These are phyloP conservation scores for Glycine soja DNA, from an alignment of 306 rosid genomes.

Conservation along the genomic window DNA sequence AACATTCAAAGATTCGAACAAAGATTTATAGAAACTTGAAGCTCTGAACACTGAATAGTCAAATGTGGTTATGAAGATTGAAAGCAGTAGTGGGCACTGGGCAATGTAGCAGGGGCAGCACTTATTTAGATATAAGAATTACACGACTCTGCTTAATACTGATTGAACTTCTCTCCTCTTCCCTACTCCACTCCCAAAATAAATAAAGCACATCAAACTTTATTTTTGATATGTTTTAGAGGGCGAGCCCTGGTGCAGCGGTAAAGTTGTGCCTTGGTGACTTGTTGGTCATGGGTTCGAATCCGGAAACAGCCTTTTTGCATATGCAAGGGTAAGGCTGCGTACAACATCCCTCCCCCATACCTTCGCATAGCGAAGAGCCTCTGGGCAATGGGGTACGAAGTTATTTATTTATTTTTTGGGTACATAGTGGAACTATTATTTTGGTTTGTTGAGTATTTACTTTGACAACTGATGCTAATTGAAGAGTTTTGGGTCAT, in stretches of 20 bases:
- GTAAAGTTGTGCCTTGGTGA: too few relatives aligned
- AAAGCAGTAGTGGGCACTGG: background rate
- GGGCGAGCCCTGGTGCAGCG: too few relatives aligned
- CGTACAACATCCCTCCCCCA: too few relatives aligned
- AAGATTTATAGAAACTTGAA: background rate
- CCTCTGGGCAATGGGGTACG: too few relatives aligned
- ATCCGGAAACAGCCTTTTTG: too few relatives aligned
- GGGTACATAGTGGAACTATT: conserved; percentile 14
- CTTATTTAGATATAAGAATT: background rate
- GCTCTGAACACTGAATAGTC: background rate
- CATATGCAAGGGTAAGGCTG: too few relatives aligned
- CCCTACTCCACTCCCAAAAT: background rate
- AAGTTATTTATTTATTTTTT: background rate
- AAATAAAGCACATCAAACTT: conserved; percentile 7
- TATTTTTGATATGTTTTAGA: conserved; percentile 12
- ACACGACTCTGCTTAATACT: background rate
- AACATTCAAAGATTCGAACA: background rate
- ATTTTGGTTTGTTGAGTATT: conserved; percentile 19
- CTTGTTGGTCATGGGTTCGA: too few relatives aligned
- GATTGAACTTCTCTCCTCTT: conserved; percentile 14
- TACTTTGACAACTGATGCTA: conserved; percentile 27
- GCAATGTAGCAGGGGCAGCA: background rate
- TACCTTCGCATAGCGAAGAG: too few relatives aligned
- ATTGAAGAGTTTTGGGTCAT: background rate
- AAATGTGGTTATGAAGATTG: background rate